These are phyloP conservation scores for Sporothrix curviconia DNA, from an alignment of 2,329 filamentous ascomycete species.

Conservation along the genomic window DNA sequence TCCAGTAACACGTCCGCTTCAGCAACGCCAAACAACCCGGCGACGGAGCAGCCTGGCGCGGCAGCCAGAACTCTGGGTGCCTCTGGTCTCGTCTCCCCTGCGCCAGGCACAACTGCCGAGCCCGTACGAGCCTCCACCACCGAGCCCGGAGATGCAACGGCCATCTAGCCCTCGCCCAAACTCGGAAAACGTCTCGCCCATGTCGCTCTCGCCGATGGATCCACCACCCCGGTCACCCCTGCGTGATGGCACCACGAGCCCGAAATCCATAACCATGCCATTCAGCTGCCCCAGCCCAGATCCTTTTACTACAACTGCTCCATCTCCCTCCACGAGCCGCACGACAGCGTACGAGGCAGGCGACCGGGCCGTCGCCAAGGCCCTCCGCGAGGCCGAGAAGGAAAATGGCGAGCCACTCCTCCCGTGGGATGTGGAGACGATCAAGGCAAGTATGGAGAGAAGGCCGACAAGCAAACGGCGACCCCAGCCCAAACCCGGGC, in stretches of 20 bases:
- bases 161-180: neutral
- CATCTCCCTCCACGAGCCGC: no score
- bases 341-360: neutral
- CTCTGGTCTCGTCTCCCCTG: conserved; percentile 5
- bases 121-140: neutral
- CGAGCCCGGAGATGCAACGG: neutral
- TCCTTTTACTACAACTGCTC: no score
- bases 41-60: neutral
- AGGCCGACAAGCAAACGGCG: neutral
- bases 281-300: no score
- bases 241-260: neutral
- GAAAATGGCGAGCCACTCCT: conserved; percentile 11
- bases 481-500: neutral
- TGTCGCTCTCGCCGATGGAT: conserved; percentile 10
- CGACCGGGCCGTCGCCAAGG: neutral
- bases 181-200: conserved; percentile 1
- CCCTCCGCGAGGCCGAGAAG: neutral
- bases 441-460: conserved; percentile 15
- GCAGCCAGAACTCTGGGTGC: conserved; percentile 2
- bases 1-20: neutral
- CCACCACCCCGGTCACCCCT: conserved; percentile 8
- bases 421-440: conserved; percentile 16
- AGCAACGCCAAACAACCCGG: neutral
- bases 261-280: no score
- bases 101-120: conserved; percentile 6